Conservation (phyloP, 768 basidiomycete species). For the Hygrophorus russula region DNA sequence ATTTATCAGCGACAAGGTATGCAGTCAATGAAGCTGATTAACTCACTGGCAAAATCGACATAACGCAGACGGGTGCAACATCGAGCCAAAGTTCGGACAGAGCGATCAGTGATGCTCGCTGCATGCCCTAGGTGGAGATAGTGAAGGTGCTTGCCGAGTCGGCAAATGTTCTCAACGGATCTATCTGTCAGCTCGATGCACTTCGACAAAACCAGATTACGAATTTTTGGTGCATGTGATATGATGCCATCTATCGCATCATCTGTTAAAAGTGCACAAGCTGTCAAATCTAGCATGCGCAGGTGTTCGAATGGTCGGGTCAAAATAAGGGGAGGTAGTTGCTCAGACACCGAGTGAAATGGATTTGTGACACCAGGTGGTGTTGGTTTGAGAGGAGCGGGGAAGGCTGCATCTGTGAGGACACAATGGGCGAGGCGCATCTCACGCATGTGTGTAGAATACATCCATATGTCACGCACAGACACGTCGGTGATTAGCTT, state of each 20-base stretch:
- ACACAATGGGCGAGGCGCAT: slow-evolving; percentile 75
- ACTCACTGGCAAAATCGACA: slow-evolving; percentile 91
- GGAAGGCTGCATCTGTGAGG: slow-evolving; percentile 81
- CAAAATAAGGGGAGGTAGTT: slow-evolving; percentile 57
- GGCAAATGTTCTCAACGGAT: slow-evolving; percentile 73
- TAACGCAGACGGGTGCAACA: slow-evolving; percentile 87
- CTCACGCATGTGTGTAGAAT: slow-evolving; percentile 80
- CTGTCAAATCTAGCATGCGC: slow-evolving; percentile 88
- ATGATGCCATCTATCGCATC: slow-evolving; percentile 76
- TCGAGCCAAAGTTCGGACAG: slow-evolving; percentile 73
- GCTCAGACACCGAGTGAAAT: slow-evolving; percentile 28
- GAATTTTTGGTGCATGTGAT: slow-evolving; percentile 69
- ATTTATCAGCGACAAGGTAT: slow-evolving; percentile 2
- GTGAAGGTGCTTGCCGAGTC: slow-evolving; percentile 85
- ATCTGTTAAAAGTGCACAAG: slow-evolving; percentile 73
- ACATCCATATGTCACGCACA: slow-evolving; percentile 74
- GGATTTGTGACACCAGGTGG: slow-evolving; percentile 26
- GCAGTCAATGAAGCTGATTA: slow-evolving; percentile 1
- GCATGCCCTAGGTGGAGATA: slow-evolving; percentile 95
- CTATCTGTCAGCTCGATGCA: slow-evolving; percentile 71
- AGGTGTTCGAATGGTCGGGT: slow-evolving; percentile 67
- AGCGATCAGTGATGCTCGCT: slow-evolving; percentile 78
- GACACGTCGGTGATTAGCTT: slow-evolving; percentile 64
- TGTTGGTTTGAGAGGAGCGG: slow-evolving; percentile 43
- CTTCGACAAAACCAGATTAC: slow-evolving; percentile 81